A percentile compares a stretch with the other conserved stretches of the same genome.
These are phyloP conservation scores for Erythrobasidium yunnanense DNA, from an alignment of 768 basidiomycete species.

Conservation along the genomic window DNA sequence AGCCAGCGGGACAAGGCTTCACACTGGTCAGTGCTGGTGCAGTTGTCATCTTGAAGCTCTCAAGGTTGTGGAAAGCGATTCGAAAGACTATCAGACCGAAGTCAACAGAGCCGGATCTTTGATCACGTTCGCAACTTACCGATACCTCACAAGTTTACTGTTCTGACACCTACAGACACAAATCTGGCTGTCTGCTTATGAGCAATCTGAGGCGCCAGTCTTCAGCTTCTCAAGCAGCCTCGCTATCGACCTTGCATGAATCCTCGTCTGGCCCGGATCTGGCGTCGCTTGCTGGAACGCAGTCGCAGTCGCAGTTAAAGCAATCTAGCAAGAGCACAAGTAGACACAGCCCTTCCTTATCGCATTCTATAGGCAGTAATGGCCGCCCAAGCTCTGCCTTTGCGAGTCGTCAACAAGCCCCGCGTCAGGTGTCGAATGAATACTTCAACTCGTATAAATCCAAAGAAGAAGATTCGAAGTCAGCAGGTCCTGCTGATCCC, in stretches of 20 bases:
- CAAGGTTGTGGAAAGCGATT: not conserved
- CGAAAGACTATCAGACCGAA: too few species aligned
- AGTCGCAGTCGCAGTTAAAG: too few species aligned
- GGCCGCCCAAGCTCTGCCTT: not conserved
- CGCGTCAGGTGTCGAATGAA: not conserved
- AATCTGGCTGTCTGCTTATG: not conserved
- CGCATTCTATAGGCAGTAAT: not conserved
- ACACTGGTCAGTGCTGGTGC: constrained; percentile 8
- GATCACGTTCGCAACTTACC: too few species aligned
- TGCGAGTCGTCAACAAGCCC: not conserved
- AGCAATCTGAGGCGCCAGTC: not conserved
- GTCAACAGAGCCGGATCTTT: too few species aligned
- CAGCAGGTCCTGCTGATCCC: constrained; percentile 1
- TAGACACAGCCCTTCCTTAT: not conserved
- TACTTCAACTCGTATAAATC: not conserved
- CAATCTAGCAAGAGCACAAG: not conserved
- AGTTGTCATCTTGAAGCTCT: too few species aligned
- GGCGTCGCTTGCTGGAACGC: not conserved
- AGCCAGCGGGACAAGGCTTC: not conserved
- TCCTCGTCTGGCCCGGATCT: not conserved
- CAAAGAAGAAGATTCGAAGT: not conserved
- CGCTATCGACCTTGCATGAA: not conserved
- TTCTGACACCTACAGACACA: too few species aligned
- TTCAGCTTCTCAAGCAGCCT: not conserved
- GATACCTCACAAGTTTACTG: too few species aligned